Evolutionary conservation across 768 basidiomycete species (phyloP), one percentile per base, ranked within the genome.

Genomic region (Mycena filopes): DNA sequence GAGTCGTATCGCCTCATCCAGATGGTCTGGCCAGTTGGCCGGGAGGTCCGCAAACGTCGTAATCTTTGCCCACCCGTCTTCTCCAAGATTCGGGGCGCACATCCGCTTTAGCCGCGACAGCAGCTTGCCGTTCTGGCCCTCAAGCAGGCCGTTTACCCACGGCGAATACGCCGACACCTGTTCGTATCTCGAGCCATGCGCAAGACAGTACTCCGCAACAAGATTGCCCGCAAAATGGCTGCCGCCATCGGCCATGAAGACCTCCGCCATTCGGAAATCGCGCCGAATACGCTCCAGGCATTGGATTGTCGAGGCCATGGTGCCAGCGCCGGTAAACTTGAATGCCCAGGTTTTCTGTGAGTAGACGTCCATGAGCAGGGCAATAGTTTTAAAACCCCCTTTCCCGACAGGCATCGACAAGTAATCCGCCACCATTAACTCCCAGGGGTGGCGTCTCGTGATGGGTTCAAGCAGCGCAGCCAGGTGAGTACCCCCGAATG

Each of bases 81-180:
- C 71, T 0, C 73, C 67, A 0, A 75, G 51, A 0, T 67, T 59
- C 0, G 76, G 76, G 0, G 62, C 69, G 25, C 75, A 75, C 6
- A 76, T 55, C 0, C 66, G 36, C 21, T 70, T 63, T 6, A 78
- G 57, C 0, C 63, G 15, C 2, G 64, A 56, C 0, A 78, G 62
- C 0, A 77, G 57, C 10, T 69, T 57, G 2, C 67, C 61, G 45
- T 79, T 78, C 0, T 70, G 58, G 1, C 72, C 72, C 23, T 79
- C 73, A 0, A 78, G 68, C 0, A 78, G 68, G 0, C 77, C 73
- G 38, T 78, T 77, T 15, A 75, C 54, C 78, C 76, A 79, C 0
- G 75, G 76, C 0, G 74, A 58, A 26, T 77, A 77, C 0, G 71
- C 73, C 4, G 74, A 18, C 1, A 50, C 31, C 29, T 33, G 29